Base-by-base conservation (phyloP, 129 eudicot species). In the Chrysanthemum seticuspe region DNA sequence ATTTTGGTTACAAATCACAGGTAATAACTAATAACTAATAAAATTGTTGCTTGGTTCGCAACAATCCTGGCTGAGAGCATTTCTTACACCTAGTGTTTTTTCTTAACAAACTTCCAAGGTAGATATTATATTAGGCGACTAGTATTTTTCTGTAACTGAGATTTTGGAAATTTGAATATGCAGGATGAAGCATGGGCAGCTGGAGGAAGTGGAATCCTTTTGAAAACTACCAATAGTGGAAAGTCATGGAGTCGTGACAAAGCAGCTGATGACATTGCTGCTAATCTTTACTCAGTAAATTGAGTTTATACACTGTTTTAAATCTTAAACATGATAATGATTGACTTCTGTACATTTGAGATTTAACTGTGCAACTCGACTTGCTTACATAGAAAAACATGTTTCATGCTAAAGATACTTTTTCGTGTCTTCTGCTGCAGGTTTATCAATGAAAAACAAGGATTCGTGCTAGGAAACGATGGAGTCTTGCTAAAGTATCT, bases 171-270 rank as follows among this genome's bases (percentile, higher is more conserved):
- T 83, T 51, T 75, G 65, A 72, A 47, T 57, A 27, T 77, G 60
- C 76, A 95, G 99, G 99, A 90, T 49, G 99, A 95, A 77, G 99
- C 99, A 74, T 95, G 99, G 99, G 99, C 99, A 76, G 99, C 99
- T 79, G 99, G 99, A 77, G 99, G 99, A 74, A 95, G 99, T 81
- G 99, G 99, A 29, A 48, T 95, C 73, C 75, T 95, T 81, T 81
- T 95, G 85, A 95, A 87, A 84, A 90, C 97, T 29, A 90, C 82
- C 18, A 88, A 95, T 61, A 87, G 99, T 60, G 99, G 99, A 74
- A 95, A 88, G 91, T 72, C 89, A 45, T 95, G 99, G 99, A 85
- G 65, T 45, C 97, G 99, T 74, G 97, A 95, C 83, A 90, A 77
- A 82, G 97, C 99, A 65, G 99, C 99, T 59, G 99, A 95, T 70